Evolutionary conservation across 345 rosid genomes (phyloP).

Genomic region (Tarenaya hassleriana): DNA sequence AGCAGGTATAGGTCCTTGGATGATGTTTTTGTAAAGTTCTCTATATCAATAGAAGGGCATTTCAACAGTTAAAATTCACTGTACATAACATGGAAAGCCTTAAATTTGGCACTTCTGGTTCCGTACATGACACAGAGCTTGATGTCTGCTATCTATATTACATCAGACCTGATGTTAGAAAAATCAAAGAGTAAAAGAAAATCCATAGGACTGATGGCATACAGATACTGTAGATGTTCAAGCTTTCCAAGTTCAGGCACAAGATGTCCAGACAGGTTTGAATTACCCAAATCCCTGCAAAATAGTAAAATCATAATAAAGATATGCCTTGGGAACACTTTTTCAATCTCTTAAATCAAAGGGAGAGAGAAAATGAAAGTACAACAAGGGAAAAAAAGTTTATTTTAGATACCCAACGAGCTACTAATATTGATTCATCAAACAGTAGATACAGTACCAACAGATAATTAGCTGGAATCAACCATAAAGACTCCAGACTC

Average conservation of each 20-base stretch:
- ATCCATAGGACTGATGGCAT: slow-evolving; percentile 27
- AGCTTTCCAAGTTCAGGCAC: slow-evolving; percentile 81
- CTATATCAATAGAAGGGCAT: slow-evolving; percentile 26
- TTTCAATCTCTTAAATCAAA: not conserved
- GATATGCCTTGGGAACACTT: not conserved
- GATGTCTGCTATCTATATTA: not conserved
- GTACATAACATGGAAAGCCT: not conserved
- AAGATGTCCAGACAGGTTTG: slow-evolving; percentile 70
- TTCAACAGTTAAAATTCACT: not conserved
- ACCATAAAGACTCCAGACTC: too few species aligned
- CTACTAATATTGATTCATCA: too few species aligned
- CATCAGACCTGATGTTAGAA: not conserved
- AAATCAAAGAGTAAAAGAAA: not conserved
- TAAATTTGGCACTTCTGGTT: not conserved
- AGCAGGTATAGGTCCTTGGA: slow-evolving; percentile 63
- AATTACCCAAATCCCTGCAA: slow-evolving; percentile 80
- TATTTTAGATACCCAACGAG: too few species aligned
- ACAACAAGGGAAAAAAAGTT: not conserved
- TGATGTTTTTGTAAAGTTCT: slow-evolving; percentile 75
- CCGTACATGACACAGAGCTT: too few species aligned
- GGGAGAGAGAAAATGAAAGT: not conserved
- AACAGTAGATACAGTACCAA: too few species aligned
- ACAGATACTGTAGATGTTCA: slow-evolving; percentile 82
- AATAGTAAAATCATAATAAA: not conserved
- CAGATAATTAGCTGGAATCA: too few species aligned